These are phyloP conservation scores for Hibiscus trionum DNA, from an alignment of 345 rosid species.

Conservation along the genomic window DNA sequence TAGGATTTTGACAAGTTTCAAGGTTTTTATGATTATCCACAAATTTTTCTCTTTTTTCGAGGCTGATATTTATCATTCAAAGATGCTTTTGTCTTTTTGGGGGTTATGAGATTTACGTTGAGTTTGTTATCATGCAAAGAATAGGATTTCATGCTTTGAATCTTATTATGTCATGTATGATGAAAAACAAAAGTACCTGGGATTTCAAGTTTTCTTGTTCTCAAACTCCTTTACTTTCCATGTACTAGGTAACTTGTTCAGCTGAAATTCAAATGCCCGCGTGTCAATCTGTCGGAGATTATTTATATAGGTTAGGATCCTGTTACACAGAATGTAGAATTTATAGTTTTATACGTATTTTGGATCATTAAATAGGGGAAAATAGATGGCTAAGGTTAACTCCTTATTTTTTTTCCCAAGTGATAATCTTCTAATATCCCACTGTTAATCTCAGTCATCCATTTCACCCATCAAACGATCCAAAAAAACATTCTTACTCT, in stretches of 20 bases:
- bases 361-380: too few species aligned
- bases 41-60: slow-evolving; percentile 6
- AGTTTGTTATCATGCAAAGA: slow-evolving; percentile 27
- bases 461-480: too few species aligned
- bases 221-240: slow-evolving; percentile 22
- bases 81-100: slow-evolving; percentile 37
- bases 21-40: slow-evolving; percentile 41
- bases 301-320: too few species aligned
- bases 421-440: too few species aligned
- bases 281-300: too few species aligned
- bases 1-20: slow-evolving; percentile 10
- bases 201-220: slow-evolving; percentile 25
- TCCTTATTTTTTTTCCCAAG: too few species aligned
- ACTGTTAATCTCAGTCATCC: too few species aligned
- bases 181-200: slow-evolving; percentile 30
- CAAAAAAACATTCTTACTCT: too few species aligned
- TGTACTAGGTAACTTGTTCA: slow-evolving; percentile 55
- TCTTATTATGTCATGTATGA: slow-evolving; percentile 38
- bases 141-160: slow-evolving; percentile 33
- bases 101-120: slow-evolving; percentile 34
- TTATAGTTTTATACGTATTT: too few species aligned
- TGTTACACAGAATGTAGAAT: too few species aligned
- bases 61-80: slow-evolving; percentile 27
- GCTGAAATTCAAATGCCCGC: slow-evolving; percentile 20
- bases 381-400: too few species aligned